A percentile compares a stretch with the other conserved stretches of the same genome.
phyloP scores from a whole-genome alignment of 495 filamentous ascomycete species.

The Penicillium odoratum region DNA sequence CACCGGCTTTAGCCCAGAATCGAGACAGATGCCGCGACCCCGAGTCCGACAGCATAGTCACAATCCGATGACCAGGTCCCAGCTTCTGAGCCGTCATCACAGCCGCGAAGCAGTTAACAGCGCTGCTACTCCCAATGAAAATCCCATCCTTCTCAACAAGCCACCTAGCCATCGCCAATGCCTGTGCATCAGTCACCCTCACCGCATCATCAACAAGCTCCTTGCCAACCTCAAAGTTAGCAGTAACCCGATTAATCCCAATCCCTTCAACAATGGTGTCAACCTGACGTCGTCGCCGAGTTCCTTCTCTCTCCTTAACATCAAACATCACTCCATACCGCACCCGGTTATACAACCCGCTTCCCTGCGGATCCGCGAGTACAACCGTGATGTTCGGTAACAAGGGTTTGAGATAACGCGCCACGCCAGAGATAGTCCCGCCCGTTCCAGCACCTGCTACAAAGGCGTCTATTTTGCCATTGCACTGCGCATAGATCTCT shows the following conservation, averaged over 20 bases:
- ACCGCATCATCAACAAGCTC: constrained; percentile 87
- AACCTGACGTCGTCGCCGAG: constrained; percentile 82
- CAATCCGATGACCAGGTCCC: constrained; percentile 75
- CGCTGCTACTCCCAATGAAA: constrained; percentile 90
- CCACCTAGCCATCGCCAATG: constrained; percentile 89
- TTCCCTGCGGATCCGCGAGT: constrained; percentile 91
- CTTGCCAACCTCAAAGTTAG: constrained; percentile 85
- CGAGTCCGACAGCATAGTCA: constrained; percentile 90
- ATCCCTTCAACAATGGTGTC: constrained; percentile 97
- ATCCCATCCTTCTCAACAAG: constrained; percentile 95
- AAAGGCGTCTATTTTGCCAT: constrained; percentile 79
- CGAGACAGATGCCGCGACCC: constrained; percentile 89
- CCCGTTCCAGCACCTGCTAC: constrained; percentile 95
- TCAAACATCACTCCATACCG: constrained; percentile 96
- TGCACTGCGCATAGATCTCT: constrained; percentile 80
- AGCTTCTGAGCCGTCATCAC: constrained; percentile 74
- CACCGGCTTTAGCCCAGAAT: constrained; percentile 84
- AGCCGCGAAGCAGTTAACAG: constrained; percentile 94
- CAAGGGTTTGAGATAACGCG: constrained; percentile 73
- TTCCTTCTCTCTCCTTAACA: constrained; percentile 82
- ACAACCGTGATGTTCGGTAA: constrained; percentile 68
- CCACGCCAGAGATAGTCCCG: constrained; percentile 87
- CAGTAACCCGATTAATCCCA: constrained; percentile 87
- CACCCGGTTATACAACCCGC: constrained; percentile 87
- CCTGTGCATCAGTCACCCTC: constrained; percentile 88